Conservation (phyloP, 1,139 yeast genomes). For the Geotrichum macrosporum region DNA sequence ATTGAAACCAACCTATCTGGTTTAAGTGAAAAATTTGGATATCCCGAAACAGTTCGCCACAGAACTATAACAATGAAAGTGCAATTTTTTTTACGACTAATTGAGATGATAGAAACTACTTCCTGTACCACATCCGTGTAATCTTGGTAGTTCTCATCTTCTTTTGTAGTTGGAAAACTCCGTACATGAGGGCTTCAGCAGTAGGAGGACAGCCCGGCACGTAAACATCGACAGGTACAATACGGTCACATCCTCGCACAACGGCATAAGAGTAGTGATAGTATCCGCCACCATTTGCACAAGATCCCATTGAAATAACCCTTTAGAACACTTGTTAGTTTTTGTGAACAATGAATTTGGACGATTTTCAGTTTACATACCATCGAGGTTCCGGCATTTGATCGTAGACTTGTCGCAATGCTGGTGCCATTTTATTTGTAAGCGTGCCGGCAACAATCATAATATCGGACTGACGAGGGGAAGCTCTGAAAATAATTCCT, state of each 20-base stretch:
- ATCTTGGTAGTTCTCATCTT: constrained; percentile 80
- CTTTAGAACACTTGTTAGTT: too few species aligned
- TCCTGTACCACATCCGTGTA: constrained; percentile 84
- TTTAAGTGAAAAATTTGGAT: neutral
- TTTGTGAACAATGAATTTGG: constrained; percentile 34
- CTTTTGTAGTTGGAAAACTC: constrained; percentile 82
- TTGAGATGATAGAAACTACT: constrained; percentile 40
- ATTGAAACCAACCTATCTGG: constrained; percentile 34
- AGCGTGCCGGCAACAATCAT: constrained; percentile 93
- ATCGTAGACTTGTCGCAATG: constrained; percentile 86
- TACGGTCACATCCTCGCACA: constrained; percentile 85
- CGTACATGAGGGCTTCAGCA: constrained; percentile 86
- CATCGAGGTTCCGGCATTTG: constrained; percentile 91
- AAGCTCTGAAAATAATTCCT: constrained; percentile 91
- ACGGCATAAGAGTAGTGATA: constrained; percentile 87
- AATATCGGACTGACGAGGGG: constrained; percentile 90
- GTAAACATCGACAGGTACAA: constrained; percentile 83
- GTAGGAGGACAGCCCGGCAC: constrained; percentile 96
- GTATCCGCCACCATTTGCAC: constrained; percentile 94
- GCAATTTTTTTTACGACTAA: constrained; percentile 1
- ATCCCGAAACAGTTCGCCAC: too few species aligned
- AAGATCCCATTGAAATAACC: constrained; percentile 92
- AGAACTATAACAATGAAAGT: too few species aligned
- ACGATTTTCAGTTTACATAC: constrained; percentile 23
- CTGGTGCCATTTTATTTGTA: constrained; percentile 92